Base-by-base conservation (phyloP, 2,329 filamentous ascomycete species). In the Paraphoma sp. region DNA sequence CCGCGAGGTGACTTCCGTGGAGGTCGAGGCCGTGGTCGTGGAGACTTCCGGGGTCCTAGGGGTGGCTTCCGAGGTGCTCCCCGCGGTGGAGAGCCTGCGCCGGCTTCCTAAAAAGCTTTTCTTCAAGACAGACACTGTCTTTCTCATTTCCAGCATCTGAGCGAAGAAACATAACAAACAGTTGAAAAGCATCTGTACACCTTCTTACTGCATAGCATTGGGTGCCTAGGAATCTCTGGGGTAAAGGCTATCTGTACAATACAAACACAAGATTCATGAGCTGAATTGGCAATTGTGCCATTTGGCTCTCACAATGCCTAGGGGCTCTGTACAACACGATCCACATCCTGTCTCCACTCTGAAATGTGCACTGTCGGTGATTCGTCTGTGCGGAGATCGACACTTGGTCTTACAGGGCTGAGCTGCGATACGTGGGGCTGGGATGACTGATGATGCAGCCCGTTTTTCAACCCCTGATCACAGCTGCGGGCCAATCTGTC, bases 1-100 rank as follows among this genome's bases (percentile, higher is more conserved):
- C 71, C 70, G 36, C 72, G 76, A 33, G 73, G 75, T 43, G 74
- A 75, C 17, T 72, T 71, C 56, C 68, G 76, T 60, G 74, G 77
- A 48, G 69, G 73, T 33, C 72, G 79, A 46, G 79, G 80, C 48
- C 76, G 78, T 49, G 73, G 76, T 44, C 75, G 80, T 62, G 79
- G 80, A 49, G 80, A 78, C 41, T 74, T 75, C 69, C 65, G 79
- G 58, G 74, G 78, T 23, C 72, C 83, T 56, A 78, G 76, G 64
- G 80, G 78, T 41, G 68, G 67, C 30, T 74, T 74, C 67, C 70
- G 72, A 44, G 71, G 69, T 36, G 58, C 61, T 46, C 65, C 67
- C 43, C 63, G 70, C 1, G 70, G 70, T 38, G 72, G 72, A 28
- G 55, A 67, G 23, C 62, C 70, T 43, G 70, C 70, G 47, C 53